Evolutionary conservation across 495 filamentous ascomycete species (phyloP).

Genomic region (Pseudevernia furfuracea): DNA sequence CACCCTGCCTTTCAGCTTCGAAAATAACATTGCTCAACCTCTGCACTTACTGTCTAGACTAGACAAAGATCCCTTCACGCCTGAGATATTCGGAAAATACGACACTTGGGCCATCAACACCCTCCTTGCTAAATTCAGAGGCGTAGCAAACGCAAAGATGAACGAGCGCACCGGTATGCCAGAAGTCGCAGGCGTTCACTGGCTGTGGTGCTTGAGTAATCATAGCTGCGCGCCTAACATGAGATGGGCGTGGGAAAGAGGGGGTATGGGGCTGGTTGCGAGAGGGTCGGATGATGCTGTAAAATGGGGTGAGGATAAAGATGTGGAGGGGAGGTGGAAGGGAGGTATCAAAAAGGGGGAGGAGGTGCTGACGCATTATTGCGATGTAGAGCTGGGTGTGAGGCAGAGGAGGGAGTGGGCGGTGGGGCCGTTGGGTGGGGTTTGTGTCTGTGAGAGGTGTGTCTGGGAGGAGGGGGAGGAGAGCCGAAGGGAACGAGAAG

Average conservation of each 20-base stretch:
- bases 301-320: constrained; percentile 33
- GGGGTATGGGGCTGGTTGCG: constrained; percentile 63
- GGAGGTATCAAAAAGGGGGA: constrained; percentile 65
- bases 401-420: constrained; percentile 83
- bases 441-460: constrained; percentile 77
- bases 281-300: constrained; percentile 38
- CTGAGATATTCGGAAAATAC: constrained; percentile 43
- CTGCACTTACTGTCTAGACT: constrained; percentile 84
- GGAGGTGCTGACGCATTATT: constrained; percentile 90
- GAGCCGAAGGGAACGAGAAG: neutral
- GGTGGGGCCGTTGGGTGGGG: constrained; percentile 71
- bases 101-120: constrained; percentile 95
- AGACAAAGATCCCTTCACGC: constrained; percentile 74
- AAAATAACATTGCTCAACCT: constrained; percentile 71
- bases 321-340: constrained; percentile 19
- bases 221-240: constrained; percentile 94
- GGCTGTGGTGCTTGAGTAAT: constrained; percentile 75
- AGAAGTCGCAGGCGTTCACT: constrained; percentile 71
- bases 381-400: constrained; percentile 73
- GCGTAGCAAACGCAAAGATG: constrained; percentile 78
- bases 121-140: constrained; percentile 85
- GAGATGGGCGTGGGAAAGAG: constrained; percentile 75
- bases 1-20: constrained; percentile 77
- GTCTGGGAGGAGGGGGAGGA: constrained; percentile 41
- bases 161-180: constrained; percentile 64